These are phyloP conservation scores for Phytophthora agathidicida DNA, from an alignment of 352 stramenopile genomes.

Conservation along the genomic window DNA sequence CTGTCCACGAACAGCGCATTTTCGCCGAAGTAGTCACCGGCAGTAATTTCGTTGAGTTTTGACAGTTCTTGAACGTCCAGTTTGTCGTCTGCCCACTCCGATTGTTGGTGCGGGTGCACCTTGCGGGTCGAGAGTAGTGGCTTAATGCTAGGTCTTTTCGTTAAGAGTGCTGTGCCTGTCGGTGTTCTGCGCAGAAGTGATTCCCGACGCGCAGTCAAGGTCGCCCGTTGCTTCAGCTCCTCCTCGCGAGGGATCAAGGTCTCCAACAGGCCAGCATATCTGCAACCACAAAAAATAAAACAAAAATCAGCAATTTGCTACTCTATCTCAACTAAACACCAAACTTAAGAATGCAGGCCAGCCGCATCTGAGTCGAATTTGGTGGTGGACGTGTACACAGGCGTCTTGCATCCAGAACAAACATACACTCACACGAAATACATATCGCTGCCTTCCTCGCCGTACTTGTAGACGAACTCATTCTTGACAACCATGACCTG, in stretches of 20 bases:
- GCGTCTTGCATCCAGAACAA: no score
- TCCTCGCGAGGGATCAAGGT: conserved; percentile 50
- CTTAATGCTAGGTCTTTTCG: conserved; percentile 25
- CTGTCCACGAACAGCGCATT: conserved; percentile 74
- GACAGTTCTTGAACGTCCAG: conserved; percentile 32
- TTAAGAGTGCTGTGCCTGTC: conserved; percentile 22
- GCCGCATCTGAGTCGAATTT: no score
- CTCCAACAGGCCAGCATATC: conserved; percentile 60
- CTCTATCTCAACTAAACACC: no score
- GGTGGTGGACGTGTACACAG: no score
- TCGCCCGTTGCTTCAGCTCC: conserved; percentile 11
- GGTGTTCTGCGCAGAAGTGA: conserved; percentile 2
- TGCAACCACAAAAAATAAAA: no score
- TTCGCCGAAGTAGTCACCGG: conserved; percentile 72
- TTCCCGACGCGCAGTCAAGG: neutral
- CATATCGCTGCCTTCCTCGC: conserved; percentile 74
- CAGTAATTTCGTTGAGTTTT: conserved; percentile 59
- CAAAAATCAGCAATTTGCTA: no score
- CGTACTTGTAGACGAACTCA: conserved; percentile 69
- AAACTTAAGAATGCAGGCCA: no score
- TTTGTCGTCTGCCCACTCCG: conserved; percentile 19
- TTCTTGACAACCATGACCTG: conserved; percentile 66
- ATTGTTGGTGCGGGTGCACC: conserved; percentile 25
- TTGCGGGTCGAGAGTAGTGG: conserved; percentile 22
- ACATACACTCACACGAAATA: conserved; percentile 86